Evolutionary conservation across 495 filamentous ascomycete species (phyloP), one percentile per base, ranked within the genome.

Genomic region (Annulohypoxylon moriforme): DNA sequence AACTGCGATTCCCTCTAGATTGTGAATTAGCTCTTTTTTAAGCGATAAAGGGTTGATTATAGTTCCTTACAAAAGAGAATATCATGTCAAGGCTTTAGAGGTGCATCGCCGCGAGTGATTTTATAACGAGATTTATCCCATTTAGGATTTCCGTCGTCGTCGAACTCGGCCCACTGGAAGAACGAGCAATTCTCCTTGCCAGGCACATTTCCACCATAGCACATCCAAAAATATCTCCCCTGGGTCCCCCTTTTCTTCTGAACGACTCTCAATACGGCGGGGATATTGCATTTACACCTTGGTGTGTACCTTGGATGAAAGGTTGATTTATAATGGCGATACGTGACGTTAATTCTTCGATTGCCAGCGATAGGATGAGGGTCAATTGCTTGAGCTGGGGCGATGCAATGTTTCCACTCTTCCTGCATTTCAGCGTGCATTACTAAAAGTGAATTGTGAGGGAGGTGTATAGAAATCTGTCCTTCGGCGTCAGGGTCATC

Each of bases 381-480:
- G 61, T 91, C 90, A 50, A 97, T 90, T 2, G 89, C 85, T 60
- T 85, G 85, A 0, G 92, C 89, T 0, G 94, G 91, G 0, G 86
- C 81, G 49, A 99, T 91, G 64, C 87, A 88, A 75, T 94, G 91
- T 72, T 93, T 93, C 91, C 91, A 93, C 57, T 86, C 87, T 68
- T 93, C 91, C 72, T 93, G 91, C 90, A 92, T 93, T 65, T 96
- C 93, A 0, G 94, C 93, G 76, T 97, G 93, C 96, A 99, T 99
- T 4, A 98, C 82, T 0, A 99, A 82, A 1, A 99, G 85, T 0
- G 92, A 94, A 76, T 98, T 98, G 79, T 99, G 96, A 1, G 94
- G 94, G 0, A 98, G 88, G 76, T 96, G 93, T 60, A 99, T 93
- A 3, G 93, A 86, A 44, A 98, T 94, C 69, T 96, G 94, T 4